Evolutionary conservation across 2,329 filamentous ascomycete species (phyloP), one percentile per base, ranked within the genome.

Genomic region (Neospermospora avenae): DNA sequence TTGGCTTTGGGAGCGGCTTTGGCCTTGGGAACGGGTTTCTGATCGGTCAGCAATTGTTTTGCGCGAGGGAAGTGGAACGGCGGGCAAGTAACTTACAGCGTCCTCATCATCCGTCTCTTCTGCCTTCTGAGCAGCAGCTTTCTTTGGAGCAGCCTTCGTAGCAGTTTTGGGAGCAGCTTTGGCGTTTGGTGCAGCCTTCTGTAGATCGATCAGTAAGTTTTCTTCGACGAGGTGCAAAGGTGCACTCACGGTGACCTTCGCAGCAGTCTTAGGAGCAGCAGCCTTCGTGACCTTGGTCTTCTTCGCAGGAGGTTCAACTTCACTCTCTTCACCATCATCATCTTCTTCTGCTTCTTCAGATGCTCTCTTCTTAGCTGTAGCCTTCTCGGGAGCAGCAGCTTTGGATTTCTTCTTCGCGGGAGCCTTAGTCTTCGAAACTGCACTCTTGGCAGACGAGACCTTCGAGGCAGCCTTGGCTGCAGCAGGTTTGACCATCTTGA

Each of bases 1-100:
- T 65, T 63, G 14, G 60, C 51, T 68, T 69, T 63, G 55, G 24
- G 60, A 22, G 49, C 22, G 44, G 56, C 44, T 45, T 55, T 59
- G 22, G 22, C 37, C 34, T 51, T 39, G 44, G 57, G 41, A 24
- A 31, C 46, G n/a, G 57, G 18, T 53, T 58, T 34, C 48, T 58
- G n/a, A 37, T 44, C n/a, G 28, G 44, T 58, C 48, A 58, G 48
- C 37, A 34, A 28, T 45, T 44, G 28, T 45, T 14, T 35, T 7
- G 25, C 37, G 22, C 8, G 35, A 14, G n/a, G n/a, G n/a, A n/a
- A n/a, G n/a, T n/a, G n/a, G n/a, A n/a, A n/a, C n/a, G n/a, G n/a
- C 24, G 11, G 25, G 37, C 7, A 20, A 11, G 25, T 13, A 11
- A 55, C 53, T 42, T 45, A 55, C 53, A n/a, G 37, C 41, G 16